Base-by-base conservation (phyloP, 495 filamentous ascomycete genomes). In the Pyronema domesticum region DNA sequence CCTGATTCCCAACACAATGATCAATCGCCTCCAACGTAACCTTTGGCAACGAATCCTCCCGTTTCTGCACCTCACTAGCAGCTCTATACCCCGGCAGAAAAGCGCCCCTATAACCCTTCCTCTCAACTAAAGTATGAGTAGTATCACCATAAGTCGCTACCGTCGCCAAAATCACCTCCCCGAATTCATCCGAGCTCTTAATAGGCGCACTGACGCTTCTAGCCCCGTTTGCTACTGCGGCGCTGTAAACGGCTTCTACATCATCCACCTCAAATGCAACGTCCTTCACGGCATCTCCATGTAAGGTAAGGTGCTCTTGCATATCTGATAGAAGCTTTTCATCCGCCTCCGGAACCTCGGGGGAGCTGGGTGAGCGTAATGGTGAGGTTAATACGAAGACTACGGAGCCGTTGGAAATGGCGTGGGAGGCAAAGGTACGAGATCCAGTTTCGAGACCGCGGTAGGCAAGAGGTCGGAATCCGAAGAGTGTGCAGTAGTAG, bases 1-100 rank as follows among this genome's bases (percentile, higher is more conserved):
- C 79, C 69, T 94, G 87, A 68, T 95, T 95, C 44, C 88, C 88
- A 56, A 94, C 88, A 67, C 88, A 94, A 69, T 95, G 88, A 70
- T 94, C 88, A 65, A 95, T 84, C 55, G 74, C 74, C 52, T 74
- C 73, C 18, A 94, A 72, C 3, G 70, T 62, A n/a, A 94, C 74
- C 14, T 66, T 53, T 0, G 87, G 86, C 11, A 85, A 70, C 0
- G 72, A 66, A 60, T 81, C 74, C 36, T 71, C 66, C 7, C 44
- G 56, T 34, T 1, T 9, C 51, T 0, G 65, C 70, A 19, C 13
- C 1, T 13, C 30, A 4, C 60, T 60, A 47, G 74, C 69, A 7
- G 69, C 45, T 35, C 77, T 74, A 70, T 81, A 95, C 0, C 89
- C 88, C 0, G 88, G 88, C 33, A 95, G 70, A 69, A 95, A 95